phyloP scores from a whole-genome alignment of 768 basidiomycete genomes.

The Dacryopinax primogenitus region DNA sequence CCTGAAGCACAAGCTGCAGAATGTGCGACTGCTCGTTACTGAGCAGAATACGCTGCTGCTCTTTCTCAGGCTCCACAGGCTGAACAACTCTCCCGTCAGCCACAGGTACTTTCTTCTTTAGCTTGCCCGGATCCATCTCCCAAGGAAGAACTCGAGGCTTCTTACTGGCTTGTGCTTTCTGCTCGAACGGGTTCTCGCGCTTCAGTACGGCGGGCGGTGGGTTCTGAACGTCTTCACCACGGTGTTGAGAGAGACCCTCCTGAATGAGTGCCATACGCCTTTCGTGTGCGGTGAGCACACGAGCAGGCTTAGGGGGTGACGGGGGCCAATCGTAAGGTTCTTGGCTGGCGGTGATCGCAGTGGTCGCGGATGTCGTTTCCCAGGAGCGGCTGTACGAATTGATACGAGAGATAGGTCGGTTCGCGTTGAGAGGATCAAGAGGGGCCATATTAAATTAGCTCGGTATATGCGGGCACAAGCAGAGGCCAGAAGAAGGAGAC shows the following conservation, averaged over 20 bases:
- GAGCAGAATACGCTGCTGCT: conserved; percentile 41
- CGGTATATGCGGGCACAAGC: not conserved
- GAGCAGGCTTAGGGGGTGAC: not conserved
- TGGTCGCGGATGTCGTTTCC: not conserved
- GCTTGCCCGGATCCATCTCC: not conserved
- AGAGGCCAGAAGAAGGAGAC: not conserved
- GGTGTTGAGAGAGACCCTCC: not conserved
- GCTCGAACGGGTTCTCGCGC: not conserved
- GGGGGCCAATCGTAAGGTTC: not conserved
- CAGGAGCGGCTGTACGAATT: not conserved
- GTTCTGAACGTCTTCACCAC: not conserved
- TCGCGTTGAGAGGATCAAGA: not conserved
- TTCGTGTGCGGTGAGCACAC: not conserved
- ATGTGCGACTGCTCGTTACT: conserved; percentile 82
- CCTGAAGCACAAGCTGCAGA: conserved; percentile 58
- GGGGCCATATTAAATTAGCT: not conserved
- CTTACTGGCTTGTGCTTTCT: not conserved
- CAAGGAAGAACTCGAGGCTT: not conserved
- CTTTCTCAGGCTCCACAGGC: not conserved
- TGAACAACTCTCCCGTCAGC: not conserved
- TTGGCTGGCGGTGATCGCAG: not conserved
- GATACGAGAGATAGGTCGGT: not conserved
- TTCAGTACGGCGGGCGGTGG: not conserved
- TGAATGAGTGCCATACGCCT: conserved; percentile 1
- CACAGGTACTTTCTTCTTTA: not conserved